Evolutionary conservation across 192 early-diverging fungal genomes (phyloP).

Genomic region (Dispira simplex): DNA sequence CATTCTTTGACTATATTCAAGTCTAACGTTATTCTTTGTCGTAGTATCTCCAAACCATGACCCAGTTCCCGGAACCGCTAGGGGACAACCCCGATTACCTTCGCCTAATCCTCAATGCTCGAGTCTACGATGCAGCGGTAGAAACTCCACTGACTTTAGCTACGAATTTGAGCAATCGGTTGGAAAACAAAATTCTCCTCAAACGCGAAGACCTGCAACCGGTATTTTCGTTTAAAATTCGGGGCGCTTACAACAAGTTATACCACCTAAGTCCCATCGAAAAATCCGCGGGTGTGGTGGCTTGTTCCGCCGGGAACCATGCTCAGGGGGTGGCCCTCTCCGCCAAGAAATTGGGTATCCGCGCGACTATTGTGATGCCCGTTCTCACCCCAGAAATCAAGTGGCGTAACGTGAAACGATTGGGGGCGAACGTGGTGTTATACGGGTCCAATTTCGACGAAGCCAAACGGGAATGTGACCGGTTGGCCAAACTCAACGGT

Average conservation of each 20-base stretch:
- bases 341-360: constrained; percentile 81
- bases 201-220: constrained; percentile 97
- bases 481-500: constrained; percentile 49
- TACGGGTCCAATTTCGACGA: constrained; percentile 90
- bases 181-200: constrained; percentile 52
- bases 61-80: no score
- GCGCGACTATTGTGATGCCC: constrained; percentile 98
- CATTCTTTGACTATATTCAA: no score
- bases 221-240: constrained; percentile 96
- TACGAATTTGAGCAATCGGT: constrained; percentile 58
- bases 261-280: constrained; percentile 66
- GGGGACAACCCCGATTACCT: constrained; percentile 64
- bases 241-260: constrained; percentile 93
- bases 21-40: no score
- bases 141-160: constrained; percentile 84
- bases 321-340: constrained; percentile 94
- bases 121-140: constrained; percentile 85
- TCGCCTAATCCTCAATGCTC: constrained; percentile 80
- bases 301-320: constrained; percentile 97
- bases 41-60: no score
- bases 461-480: constrained; percentile 71
- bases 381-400: constrained; percentile 62
- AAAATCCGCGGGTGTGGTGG: constrained; percentile 73
- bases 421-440: constrained; percentile 84
- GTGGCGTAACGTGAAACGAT: constrained; percentile 73